Evolutionary conservation across 345 rosid genomes (phyloP), one percentile per base, ranked within the genome.

Genomic region (Rhodamnia argentea): DNA sequence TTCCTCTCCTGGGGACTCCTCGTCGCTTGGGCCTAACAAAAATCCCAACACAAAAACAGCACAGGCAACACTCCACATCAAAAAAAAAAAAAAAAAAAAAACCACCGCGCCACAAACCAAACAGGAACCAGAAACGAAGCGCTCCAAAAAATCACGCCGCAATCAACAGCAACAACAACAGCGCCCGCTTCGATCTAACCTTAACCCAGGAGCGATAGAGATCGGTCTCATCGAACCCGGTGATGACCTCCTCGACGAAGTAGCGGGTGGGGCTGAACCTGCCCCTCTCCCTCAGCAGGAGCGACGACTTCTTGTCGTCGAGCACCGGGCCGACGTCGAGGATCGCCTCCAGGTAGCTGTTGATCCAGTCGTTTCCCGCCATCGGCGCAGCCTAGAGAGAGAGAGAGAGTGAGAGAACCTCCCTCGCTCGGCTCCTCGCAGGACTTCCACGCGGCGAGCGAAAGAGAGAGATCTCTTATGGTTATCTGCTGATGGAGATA

Each of bases 311-410:
- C 83, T 87, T 94, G 86, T 98, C 99, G 59, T 94, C 99, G 10
- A 96, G 95, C 0, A 93, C 95, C 1, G 96, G 98, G 47, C 99
- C 99, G 6, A 98, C 99, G 88, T 98, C 99, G n/a, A 98, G 94
- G 82, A 98, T 98, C 81, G 99, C 99, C 88, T 98, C 99, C 54
- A 98, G 90, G 89, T 98, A 98, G 85, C 99, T 95, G 94, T 96
- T 96, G 24, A 98, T 92, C 99, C 99, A 98, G 87, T 98, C 99
- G 92, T 98, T 98, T 52, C 98, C 99, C 56, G 99, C 99, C 99
- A 96, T 98, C 84, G 58, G 40, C 42, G 42, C 42, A 0, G 47
- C 13, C 81, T 70, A 70, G 81, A 70, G 47, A 23, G 23, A 55
- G 57, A 55, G 24, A 64, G 40, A 27, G 76, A 60, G 74, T 13